phyloP scores from a whole-genome alignment of 257 asterid genomes.

The Asclepias syriaca region DNA sequence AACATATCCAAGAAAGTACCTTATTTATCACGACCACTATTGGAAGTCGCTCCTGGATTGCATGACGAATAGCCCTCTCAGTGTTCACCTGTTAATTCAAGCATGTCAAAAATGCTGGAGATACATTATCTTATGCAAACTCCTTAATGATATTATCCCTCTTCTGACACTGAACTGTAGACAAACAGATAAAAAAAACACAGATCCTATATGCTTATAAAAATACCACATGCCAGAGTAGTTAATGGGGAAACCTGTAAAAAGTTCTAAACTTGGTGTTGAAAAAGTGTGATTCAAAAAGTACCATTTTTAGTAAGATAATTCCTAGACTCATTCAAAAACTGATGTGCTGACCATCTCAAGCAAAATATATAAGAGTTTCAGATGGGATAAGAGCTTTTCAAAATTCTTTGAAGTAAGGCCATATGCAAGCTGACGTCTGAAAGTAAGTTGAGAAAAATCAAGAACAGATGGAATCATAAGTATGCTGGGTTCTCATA shows the following conservation, averaged over 20 bases:
- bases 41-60: conserved; percentile 83
- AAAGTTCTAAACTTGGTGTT: not conserved
- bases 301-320: not conserved
- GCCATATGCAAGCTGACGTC: not conserved
- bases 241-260: not conserved
- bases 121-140: not conserved
- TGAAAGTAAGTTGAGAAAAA: not conserved
- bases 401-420: not conserved
- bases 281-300: not conserved
- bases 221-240: not conserved
- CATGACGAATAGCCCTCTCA: conserved; percentile 89
- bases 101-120: not conserved
- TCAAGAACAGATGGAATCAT: not conserved
- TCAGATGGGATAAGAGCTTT: not conserved
- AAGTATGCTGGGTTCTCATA: not conserved
- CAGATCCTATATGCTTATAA: not conserved
- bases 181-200: not conserved
- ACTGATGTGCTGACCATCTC: not conserved
- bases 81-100: conserved; percentile 62
- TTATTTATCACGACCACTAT: conserved; percentile 84
- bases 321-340: not conserved
- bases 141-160: not conserved
- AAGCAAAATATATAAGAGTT: not conserved
- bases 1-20: conserved; percentile 33
- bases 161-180: not conserved